Evolutionary conservation across 805 yeast genomes (phyloP).

Genomic region (Metschnikowia orientalis): DNA sequence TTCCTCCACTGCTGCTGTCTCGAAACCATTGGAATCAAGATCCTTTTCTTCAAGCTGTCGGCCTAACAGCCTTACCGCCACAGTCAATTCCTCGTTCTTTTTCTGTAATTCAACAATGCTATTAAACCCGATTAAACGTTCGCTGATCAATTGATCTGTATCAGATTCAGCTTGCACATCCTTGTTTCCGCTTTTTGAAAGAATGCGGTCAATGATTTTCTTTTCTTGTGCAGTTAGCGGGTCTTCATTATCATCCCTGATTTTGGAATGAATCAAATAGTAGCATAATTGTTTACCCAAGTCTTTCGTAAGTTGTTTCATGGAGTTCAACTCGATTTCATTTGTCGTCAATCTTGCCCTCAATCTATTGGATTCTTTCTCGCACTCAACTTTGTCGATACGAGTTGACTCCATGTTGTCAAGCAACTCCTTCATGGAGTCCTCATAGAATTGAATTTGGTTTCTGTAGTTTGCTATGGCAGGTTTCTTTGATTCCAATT

Average conservation of each 20-base stretch:
- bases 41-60: slow-evolving; percentile 66
- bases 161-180: slow-evolving; percentile 45
- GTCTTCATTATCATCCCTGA: slow-evolving; percentile 50
- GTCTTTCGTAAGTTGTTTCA: slow-evolving; percentile 61
- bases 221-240: slow-evolving; percentile 66
- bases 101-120: slow-evolving; percentile 63
- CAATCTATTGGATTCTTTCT: slow-evolving; percentile 35
- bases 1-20: slow-evolving; percentile 49
- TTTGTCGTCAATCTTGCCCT: slow-evolving; percentile 36
- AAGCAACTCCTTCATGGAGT: slow-evolving; percentile 48
- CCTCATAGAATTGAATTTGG: slow-evolving; percentile 54
- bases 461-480: slow-evolving; percentile 60
- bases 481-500: slow-evolving; percentile 77
- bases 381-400: slow-evolving; percentile 44
- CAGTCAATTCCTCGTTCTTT: slow-evolving; percentile 69
- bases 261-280: slow-evolving; percentile 60
- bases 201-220: slow-evolving; percentile 55
- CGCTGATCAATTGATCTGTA: slow-evolving; percentile 66
- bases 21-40: slow-evolving; percentile 35
- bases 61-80: slow-evolving; percentile 68
- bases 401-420: slow-evolving; percentile 50
- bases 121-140: slow-evolving; percentile 67
- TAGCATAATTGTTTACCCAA: slow-evolving; percentile 79
- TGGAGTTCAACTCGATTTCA: slow-evolving; percentile 42
- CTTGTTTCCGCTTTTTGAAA: slow-evolving; percentile 34